phyloP scores from a whole-genome alignment of 805 yeast species.

The Kodamaea laetipori region DNA sequence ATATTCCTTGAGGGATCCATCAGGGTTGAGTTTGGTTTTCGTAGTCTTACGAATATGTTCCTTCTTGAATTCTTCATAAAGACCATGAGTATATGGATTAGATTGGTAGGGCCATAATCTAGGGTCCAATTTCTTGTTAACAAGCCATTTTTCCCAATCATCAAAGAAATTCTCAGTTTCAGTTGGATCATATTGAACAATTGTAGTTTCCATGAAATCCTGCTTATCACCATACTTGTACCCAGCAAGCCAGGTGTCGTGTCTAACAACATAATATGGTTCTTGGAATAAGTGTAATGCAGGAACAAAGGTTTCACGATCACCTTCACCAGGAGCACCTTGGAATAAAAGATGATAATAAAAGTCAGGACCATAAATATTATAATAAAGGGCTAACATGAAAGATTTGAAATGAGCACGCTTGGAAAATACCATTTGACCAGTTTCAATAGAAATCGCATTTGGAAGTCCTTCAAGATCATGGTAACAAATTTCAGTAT shows the following conservation, averaged over 20 bases:
- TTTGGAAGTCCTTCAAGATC: slow-evolving; percentile 36
- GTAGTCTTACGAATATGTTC: slow-evolving; percentile 4
- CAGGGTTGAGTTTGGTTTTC: slow-evolving; percentile 7
- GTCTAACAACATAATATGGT: slow-evolving; percentile 32
- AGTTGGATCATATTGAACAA: slow-evolving; percentile 26
- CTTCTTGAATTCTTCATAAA: slow-evolving; percentile 17
- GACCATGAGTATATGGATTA: slow-evolving; percentile 15
- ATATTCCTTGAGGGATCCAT: slow-evolving; percentile 1
- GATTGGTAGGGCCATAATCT: slow-evolving; percentile 22
- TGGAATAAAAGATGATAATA: slow-evolving; percentile 37
- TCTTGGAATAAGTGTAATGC: slow-evolving; percentile 40
- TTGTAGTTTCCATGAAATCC: slow-evolving; percentile 25
- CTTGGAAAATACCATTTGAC: slow-evolving; percentile 40
- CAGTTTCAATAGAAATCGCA: slow-evolving; percentile 34
- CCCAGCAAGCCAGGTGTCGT: slow-evolving; percentile 26
- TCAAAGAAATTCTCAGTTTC: slow-evolving; percentile 15
- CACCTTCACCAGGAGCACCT: slow-evolving; percentile 38
- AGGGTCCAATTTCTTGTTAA: slow-evolving; percentile 18
- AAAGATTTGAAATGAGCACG: slow-evolving; percentile 32
- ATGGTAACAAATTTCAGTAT: slow-evolving; percentile 27
- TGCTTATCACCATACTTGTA: slow-evolving; percentile 13
- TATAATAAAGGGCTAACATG: slow-evolving; percentile 38
- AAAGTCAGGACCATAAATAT: slow-evolving; percentile 29
- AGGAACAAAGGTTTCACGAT: slow-evolving; percentile 40
- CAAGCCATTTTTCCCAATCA: slow-evolving; percentile 34